A percentile compares a stretch with the other conserved stretches of the same genome.
Conservation (phyloP, 768 basidiomycete species). For the Mycena epipterygia region DNA sequence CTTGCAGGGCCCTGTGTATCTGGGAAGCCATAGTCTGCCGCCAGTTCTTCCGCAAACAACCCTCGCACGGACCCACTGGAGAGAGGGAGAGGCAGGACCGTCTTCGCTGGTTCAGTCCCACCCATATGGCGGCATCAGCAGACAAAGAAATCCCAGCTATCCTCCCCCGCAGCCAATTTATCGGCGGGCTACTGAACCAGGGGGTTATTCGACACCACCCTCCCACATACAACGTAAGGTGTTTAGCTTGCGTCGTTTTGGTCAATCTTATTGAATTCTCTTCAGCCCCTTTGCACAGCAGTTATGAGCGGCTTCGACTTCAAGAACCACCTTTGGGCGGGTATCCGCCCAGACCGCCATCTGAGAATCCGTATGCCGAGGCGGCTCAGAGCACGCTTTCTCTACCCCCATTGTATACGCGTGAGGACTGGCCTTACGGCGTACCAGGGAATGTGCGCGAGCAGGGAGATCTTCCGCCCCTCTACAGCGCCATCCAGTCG, state of each 20-base stretch:
- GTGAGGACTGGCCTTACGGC: conserved; percentile 1
- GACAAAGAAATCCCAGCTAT: conserved; percentile 16
- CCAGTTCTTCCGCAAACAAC: conserved; percentile 14
- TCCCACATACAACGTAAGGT: conserved; percentile 17
- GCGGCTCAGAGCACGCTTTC: conserved; percentile 12
- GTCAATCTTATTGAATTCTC: conserved; percentile 4
- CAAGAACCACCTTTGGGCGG: conserved; percentile 4
- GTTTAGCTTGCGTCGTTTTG: neutral
- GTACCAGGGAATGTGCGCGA: conserved; percentile 5
- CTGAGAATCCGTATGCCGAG: conserved; percentile 12
- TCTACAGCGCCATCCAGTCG: conserved; percentile 23
- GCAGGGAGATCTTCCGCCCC: conserved; percentile 18
- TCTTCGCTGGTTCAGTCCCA: conserved; percentile 51
- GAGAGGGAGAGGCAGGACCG: conserved; percentile 62
- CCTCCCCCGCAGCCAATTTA: conserved; percentile 30
- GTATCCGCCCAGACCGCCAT: conserved; percentile 5
- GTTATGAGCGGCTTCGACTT: conserved; percentile 25
- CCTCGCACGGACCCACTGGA: conserved; percentile 42
- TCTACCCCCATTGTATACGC: conserved; percentile 17
- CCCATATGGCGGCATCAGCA: conserved; percentile 26
- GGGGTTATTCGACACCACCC: conserved; percentile 17
- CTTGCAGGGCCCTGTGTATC: conserved; percentile 41
- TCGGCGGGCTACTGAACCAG: conserved; percentile 30
- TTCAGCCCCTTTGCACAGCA: conserved; percentile 14
- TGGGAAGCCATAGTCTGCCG: conserved; percentile 31